Percentiles rank a stretch among this genome's conserved stretches.
These are phyloP conservation scores for Carex pumila DNA, from an alignment of 176 grass and related monocot species.

Conservation along the genomic window DNA sequence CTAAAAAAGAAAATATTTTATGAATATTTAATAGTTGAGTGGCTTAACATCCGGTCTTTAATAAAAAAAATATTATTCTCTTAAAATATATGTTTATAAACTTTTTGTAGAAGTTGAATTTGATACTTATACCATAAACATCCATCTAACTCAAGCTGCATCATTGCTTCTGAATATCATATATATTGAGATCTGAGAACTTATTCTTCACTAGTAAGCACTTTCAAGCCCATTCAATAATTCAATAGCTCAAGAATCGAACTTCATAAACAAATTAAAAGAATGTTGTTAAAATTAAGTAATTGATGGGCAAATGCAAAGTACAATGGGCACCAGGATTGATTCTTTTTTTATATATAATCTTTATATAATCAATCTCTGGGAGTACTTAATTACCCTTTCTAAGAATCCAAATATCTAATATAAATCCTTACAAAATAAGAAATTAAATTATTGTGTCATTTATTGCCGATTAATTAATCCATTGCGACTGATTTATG, in stretches of 20 bases:
- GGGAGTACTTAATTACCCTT: not conserved
- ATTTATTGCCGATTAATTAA: not conserved
- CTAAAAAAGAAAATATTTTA: rapidly evolving
- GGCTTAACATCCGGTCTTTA: no score
- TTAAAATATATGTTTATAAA: not conserved
- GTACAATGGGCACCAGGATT: not conserved
- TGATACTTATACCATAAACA: not conserved
- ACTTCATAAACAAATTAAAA: not conserved
- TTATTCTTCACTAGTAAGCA: not conserved
- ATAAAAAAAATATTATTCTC: no score
- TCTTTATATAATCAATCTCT: not conserved
- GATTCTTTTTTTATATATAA: not conserved
- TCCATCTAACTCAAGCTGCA: not conserved
- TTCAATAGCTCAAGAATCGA: not conserved
- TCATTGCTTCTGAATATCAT: not conserved
- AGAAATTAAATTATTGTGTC: not conserved
- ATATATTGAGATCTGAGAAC: not conserved
- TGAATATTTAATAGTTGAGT: no score
- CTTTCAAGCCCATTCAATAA: not conserved
- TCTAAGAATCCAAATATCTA: not conserved
- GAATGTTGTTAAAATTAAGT: not conserved
- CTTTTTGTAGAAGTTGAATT: not conserved
- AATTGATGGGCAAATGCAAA: not conserved
- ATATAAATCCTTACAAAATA: not conserved
- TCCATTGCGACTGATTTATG: no score